A percentile compares a stretch with the other conserved stretches of the same genome.
phyloP scores from a whole-genome alignment of 164 flowering plant species.

The Sedum album region DNA sequence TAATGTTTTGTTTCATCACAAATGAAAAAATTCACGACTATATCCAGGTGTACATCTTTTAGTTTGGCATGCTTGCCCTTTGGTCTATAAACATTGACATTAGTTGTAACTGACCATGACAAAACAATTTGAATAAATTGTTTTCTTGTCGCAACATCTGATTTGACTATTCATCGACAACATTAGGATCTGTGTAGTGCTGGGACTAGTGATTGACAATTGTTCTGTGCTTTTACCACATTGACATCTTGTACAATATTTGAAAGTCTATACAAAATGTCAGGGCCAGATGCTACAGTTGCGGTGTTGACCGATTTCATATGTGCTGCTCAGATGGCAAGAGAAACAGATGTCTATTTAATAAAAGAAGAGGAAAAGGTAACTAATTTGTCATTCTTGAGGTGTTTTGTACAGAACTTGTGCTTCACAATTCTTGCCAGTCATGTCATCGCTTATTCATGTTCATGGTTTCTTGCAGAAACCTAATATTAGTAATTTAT shows the following conservation, averaged over 20 bases:
- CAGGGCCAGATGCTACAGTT: slow-evolving; percentile 62
- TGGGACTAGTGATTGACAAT: neutral
- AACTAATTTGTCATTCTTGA: neutral
- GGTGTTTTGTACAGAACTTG: neutral
- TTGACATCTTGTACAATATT: neutral
- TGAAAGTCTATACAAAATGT: slow-evolving; percentile 2
- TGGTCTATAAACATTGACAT: neutral
- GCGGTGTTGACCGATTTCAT: slow-evolving; percentile 66
- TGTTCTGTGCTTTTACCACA: neutral
- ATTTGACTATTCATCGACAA: neutral
- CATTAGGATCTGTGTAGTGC: neutral
- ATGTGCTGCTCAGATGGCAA: slow-evolving; percentile 77
- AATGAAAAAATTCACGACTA: neutral
- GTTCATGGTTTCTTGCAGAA: neutral
- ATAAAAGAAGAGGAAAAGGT: slow-evolving; percentile 35
- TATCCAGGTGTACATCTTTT: neutral
- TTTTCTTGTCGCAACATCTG: neutral
- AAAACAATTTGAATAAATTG: too few relatives aligned
- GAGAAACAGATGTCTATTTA: slow-evolving; percentile 36
- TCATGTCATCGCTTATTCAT: neutral
- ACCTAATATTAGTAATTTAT: neutral
- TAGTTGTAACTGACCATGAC: neutral
- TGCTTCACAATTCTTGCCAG: neutral
- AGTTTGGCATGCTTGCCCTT: neutral
- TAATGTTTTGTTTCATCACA: neutral